Evolutionary conservation across 768 basidiomycete species (phyloP).

Genomic region (Kondoa subrosea): DNA sequence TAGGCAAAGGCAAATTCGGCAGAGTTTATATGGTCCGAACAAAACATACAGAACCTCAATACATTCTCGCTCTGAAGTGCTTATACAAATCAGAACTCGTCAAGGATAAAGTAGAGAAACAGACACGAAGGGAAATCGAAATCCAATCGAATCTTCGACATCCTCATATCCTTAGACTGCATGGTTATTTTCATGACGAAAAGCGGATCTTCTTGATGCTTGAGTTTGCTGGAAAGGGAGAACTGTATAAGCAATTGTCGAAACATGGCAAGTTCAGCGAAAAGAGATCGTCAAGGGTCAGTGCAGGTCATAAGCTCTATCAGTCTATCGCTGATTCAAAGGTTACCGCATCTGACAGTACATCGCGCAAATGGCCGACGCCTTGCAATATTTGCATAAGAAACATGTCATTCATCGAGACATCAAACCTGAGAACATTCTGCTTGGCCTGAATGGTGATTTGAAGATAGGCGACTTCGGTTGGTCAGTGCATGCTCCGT

Average conservation of each 20-base stretch:
- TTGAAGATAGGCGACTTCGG: slow-evolving; percentile 98
- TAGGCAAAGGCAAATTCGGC: slow-evolving; percentile 99
- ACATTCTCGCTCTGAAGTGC: slow-evolving; percentile 91
- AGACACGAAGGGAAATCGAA: slow-evolving; percentile 92
- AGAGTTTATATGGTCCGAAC: slow-evolving; percentile 97
- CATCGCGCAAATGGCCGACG: slow-evolving; percentile 96
- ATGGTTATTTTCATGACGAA: slow-evolving; percentile 95
- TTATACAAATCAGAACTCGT: slow-evolving; percentile 94
- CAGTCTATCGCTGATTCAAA: not conserved
- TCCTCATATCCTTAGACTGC: slow-evolving; percentile 80
- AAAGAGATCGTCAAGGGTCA: slow-evolving; percentile 51
- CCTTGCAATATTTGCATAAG: slow-evolving; percentile 69
- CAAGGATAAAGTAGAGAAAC: slow-evolving; percentile 79
- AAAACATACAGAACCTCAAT: slow-evolving; percentile 54
- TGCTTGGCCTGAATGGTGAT: slow-evolving; percentile 86
- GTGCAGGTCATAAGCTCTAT: slow-evolving; percentile 17
- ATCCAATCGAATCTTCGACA: slow-evolving; percentile 89
- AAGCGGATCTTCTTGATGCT: slow-evolving; percentile 96
- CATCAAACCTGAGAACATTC: slow-evolving; percentile 94
- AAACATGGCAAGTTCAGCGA: slow-evolving; percentile 76
- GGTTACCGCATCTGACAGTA: slow-evolving; percentile 40
- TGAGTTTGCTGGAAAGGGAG: slow-evolving; percentile 92
- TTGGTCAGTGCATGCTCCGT: slow-evolving; percentile 93
- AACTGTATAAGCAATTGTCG: slow-evolving; percentile 86
- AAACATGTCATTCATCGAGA: slow-evolving; percentile 98